Evolutionary conservation across 345 rosid species (phyloP).

Genomic region (Rhodomyrtus tomentosa): DNA sequence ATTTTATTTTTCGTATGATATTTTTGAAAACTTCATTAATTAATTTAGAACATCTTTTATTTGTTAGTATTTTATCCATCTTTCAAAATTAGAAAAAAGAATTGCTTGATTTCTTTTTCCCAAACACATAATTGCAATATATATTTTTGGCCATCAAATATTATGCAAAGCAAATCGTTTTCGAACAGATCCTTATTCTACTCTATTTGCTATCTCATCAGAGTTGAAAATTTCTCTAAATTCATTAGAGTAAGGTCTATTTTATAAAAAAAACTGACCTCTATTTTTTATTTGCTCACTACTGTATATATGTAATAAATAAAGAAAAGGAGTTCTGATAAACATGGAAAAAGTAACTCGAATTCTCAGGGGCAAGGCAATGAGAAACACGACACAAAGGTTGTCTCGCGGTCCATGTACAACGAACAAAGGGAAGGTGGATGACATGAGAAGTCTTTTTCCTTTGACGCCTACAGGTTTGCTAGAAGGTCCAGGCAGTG

Average conservation of each 20-base stretch:
- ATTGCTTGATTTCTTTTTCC: not conserved
- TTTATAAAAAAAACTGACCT: no score
- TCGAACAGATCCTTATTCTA: no score
- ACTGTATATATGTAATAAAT: no score
- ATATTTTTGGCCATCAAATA: not conserved
- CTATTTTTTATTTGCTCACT: no score
- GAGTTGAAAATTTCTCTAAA: no score
- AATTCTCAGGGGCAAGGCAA: not conserved
- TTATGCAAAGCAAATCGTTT: no score
- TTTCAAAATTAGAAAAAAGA: not conserved
- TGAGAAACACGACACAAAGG: not conserved
- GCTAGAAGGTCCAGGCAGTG: no score
- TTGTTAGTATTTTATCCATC: not conserved
- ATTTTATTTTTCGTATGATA: no score
- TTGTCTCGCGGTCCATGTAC: not conserved
- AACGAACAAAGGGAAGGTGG: not conserved
- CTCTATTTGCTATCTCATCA: no score
- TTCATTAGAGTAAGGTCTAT: no score
- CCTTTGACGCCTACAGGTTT: not conserved
- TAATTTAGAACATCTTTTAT: not conserved
- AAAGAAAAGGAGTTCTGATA: no score
- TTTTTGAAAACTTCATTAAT: not conserved
- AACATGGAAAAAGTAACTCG: not conserved
- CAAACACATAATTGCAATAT: not conserved
- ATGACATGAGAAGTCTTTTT: not conserved